These are phyloP conservation scores for Plicaturopsis crispa DNA, from an alignment of 768 basidiomycete genomes.

Conservation along the genomic window DNA sequence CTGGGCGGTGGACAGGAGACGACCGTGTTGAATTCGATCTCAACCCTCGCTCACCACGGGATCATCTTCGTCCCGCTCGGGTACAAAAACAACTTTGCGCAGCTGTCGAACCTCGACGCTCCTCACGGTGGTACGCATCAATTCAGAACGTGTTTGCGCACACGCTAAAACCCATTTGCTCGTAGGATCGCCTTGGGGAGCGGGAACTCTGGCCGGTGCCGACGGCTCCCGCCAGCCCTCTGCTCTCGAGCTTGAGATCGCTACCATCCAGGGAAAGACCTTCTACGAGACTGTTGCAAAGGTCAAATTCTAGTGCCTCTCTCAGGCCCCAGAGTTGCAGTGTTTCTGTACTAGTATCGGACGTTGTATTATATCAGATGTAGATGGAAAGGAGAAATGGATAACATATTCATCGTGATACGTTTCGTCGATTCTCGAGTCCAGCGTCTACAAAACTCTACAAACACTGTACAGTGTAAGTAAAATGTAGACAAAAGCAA, in stretches of 20 bases:
- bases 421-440: no score
- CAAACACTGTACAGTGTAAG: no score
- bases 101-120: constrained; percentile 22
- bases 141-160: background rate
- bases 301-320: constrained; percentile 33
- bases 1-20: constrained; percentile 49
- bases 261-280: constrained; percentile 45
- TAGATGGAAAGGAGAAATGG: no score
- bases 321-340: no score
- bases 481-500: no score
- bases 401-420: no score
- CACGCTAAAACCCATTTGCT: background rate
- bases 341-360: no score
- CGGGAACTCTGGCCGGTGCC: constrained; percentile 55
- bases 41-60: constrained; percentile 42
- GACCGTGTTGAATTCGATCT: constrained; percentile 25
- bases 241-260: constrained; percentile 48
- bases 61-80: constrained; percentile 42
- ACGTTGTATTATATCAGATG: no score
- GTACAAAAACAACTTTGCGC: constrained; percentile 25
- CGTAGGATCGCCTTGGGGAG: constrained; percentile 72
- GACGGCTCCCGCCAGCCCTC: constrained; percentile 57
- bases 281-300: constrained; percentile 45
- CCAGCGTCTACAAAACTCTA: no score
- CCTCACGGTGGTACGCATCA: constrained; percentile 19